Evolutionary conservation across 352 stramenopile species (phyloP), one percentile per base, ranked within the genome.

Genomic region (Phytopythium sindhum): DNA sequence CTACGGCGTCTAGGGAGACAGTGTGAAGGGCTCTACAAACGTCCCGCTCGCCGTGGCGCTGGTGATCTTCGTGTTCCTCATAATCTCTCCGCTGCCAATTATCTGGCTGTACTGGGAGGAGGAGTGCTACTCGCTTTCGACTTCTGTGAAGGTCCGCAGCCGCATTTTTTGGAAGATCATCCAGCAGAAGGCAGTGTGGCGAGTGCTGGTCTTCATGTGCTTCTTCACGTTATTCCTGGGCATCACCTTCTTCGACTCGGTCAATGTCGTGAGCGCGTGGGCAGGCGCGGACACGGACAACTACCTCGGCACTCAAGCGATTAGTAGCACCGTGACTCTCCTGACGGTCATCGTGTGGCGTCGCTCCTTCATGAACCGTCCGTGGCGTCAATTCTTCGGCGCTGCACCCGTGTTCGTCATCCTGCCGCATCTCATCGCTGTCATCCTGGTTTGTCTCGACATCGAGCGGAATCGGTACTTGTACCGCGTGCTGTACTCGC

Each of bases 121-220:
- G 29, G 70, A 84, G n/a, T 58, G 48, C 29, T 81, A 84, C 63
- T 78, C 75, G 1, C 62, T 83, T 1, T 70, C 74, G 19, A 80
- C 66, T 3, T 61, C 75, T 2, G 56, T 86, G 60, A 80, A 75
- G 57, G 67, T 74, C 7, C 73, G 71, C 1, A 68, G 63, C 3
- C 66, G 72, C 59, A 78, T 83, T 23, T 60, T 82, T 17, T 83
- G 74, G 78, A 77, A 75, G 48, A 74, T 84, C 60, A 75, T 84
- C 70, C 75, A 84, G 60, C 75, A 84, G 57, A 83, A 81, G 37
- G 78, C 75, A 0, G 69, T 84, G 58, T 84, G 78, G 75, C 74
- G 65, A 10, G 70, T 79, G 10, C 15, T 86, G 19, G 47, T 53
- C 1, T 86, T 86, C 61, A 64, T 73, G 23, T 77, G 64, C 47